Evolutionary conservation across 306 rosid genomes (phyloP), one percentile per base, ranked within the genome.

Genomic region (Vigna unguiculata): DNA sequence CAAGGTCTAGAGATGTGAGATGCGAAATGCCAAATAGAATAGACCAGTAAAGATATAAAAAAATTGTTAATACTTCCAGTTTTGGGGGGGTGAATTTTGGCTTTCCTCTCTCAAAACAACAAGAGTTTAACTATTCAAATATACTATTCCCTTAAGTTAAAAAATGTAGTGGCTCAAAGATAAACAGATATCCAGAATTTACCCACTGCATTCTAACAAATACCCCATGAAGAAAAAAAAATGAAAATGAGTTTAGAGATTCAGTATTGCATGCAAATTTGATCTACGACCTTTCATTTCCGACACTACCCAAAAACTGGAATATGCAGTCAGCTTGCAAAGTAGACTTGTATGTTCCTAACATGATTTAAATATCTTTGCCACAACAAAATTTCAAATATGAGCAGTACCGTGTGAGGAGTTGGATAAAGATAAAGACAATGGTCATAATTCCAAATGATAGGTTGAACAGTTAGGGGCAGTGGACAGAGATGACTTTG

Each of bases 401-500:
- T 15, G 24, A 46, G 80, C 57, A 78, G 24, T 90, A 90, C 98
- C 97, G 93, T 84, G 32, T 92, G 96, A 21, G 97, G 98, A 74
- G 95, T 90, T 63, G 98, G 97, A 88, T 92, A 92, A 59, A 92
- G 97, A 87, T 90, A 77, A 28, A 95, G 97, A 59, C 84, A 71
- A 67, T 95, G 97, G 75, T 95, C 97, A 36, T 89, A 92, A 76
- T 92, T 95, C 98, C 98, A 95, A 74, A 92, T 82, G 74, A 95
- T 89, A 41, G 96, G 97, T 84, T 92, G 96, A 34, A 86, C 90
- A 36, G 71, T 74, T 65, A 92, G 87, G 72, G 98, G 93, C 40
- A 92, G 93, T 25, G 98, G 97, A 62, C 97, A 92, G 62, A 92
- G 98, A 91, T 95, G 98, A 79, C 97, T 90, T 87, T 95, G 97